Conservation (phyloP, 2,329 filamentous ascomycete species). For the Colletotrichum liriopes region DNA sequence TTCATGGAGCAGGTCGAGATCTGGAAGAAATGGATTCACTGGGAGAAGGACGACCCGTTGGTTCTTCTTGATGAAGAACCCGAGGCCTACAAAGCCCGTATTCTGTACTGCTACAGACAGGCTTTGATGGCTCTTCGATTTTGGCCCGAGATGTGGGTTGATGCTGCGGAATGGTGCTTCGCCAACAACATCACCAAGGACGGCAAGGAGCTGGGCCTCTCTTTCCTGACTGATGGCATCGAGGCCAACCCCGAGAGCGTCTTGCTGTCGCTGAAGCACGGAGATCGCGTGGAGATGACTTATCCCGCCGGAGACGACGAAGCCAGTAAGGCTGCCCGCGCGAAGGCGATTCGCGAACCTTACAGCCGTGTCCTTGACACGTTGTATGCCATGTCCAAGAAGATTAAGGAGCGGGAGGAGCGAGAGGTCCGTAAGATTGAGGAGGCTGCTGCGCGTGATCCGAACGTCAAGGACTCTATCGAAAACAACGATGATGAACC, state of each 20-base stretch:
- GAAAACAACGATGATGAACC: conserved; percentile 65
- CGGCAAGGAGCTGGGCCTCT: conserved; percentile 74
- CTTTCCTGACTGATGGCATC: conserved; percentile 87
- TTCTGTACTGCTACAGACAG: conserved; percentile 94
- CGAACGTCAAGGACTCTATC: conserved; percentile 56
- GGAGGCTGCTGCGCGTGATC: conserved; percentile 61
- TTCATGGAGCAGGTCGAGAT: conserved; percentile 87
- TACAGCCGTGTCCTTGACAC: conserved; percentile 88
- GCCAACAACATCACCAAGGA: conserved; percentile 79
- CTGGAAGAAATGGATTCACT: conserved; percentile 95
- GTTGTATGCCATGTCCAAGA: conserved; percentile 88
- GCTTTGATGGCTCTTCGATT: conserved; percentile 94
- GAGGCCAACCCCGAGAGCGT: conserved; percentile 95
- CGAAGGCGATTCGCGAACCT: conserved; percentile 83
- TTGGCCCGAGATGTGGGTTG: conserved; percentile 96
- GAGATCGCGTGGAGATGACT: conserved; percentile 87
- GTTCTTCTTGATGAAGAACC: conserved; percentile 88
- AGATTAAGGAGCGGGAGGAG: conserved; percentile 76
- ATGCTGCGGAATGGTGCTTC: conserved; percentile 94
- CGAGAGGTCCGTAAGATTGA: conserved; percentile 71
- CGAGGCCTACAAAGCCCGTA: conserved; percentile 80
- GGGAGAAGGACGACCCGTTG: conserved; percentile 94
- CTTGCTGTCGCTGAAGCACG: conserved; percentile 89
- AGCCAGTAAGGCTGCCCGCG: conserved; percentile 81
- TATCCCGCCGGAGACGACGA: conserved; percentile 84